A percentile compares a stretch with the other conserved stretches of the same genome.
Evolutionary conservation across 2,329 filamentous ascomycete genomes (phyloP).

Genomic region (Clarireedia paspali): DNA sequence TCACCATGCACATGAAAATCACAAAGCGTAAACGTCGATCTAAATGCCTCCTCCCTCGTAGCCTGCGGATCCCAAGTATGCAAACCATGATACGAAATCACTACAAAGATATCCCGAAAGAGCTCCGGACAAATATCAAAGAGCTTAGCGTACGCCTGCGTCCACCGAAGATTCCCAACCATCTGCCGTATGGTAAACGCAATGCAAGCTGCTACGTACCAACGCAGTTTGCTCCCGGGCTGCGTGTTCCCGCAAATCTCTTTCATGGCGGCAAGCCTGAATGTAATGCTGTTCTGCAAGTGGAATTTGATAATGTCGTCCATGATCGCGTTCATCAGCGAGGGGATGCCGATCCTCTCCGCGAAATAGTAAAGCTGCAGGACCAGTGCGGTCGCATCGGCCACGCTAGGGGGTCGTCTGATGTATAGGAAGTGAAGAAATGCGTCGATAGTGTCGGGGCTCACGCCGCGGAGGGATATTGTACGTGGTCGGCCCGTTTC

Average conservation of each 20-base stretch:
- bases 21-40: background rate
- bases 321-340: too few species aligned
- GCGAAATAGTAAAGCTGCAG: too few species aligned
- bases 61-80: background rate
- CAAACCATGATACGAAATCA: background rate
- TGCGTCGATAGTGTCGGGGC: too few species aligned
- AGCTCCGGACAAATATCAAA: background rate
- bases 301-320: too few species aligned
- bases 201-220: fast-evolving
- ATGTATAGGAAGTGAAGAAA: too few species aligned
- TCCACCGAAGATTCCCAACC: background rate
- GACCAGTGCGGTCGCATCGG: too few species aligned
- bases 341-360: too few species aligned
- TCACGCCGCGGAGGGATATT: too few species aligned
- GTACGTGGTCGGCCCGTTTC: too few species aligned
- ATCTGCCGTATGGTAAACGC: background rate
- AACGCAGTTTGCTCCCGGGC: background rate
- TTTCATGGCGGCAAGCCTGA: background rate
- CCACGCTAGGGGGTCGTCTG: too few species aligned
- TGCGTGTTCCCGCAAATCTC: background rate
- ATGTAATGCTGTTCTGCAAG: too few species aligned
- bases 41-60: background rate
- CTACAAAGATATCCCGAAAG: background rate
- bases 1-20: background rate
- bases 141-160: too few species aligned